Evolutionary conservation across 805 yeast species (phyloP).

Genomic region (Saccharomycopsis lassenensis): DNA sequence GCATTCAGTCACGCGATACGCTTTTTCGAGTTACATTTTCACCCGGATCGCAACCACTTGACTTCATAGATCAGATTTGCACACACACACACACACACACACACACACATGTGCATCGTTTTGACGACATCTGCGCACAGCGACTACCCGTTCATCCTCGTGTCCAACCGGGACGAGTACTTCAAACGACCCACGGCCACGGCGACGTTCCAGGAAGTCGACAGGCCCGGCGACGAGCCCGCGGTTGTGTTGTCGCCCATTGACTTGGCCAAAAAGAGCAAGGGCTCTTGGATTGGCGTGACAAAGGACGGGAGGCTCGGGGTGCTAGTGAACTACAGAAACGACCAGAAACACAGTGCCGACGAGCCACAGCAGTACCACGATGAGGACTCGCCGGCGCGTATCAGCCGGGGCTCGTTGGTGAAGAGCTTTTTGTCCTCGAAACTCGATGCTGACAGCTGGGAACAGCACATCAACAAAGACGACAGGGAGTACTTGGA

Average conservation of each 20-base stretch:
- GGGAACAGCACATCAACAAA: constrained; percentile 28
- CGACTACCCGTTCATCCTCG: constrained; percentile 60
- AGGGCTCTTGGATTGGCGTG: constrained; percentile 87
- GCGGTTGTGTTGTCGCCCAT: constrained; percentile 53
- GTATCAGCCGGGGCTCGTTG: constrained; percentile 33
- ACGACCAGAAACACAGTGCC: constrained; percentile 25
- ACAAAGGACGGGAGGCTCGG: constrained; percentile 50
- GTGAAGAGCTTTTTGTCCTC: constrained; percentile 36
- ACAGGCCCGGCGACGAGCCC: constrained; percentile 4
- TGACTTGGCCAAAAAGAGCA: constrained; percentile 61
- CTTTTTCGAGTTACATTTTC: too few relatives aligned
- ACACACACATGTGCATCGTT: constrained; percentile 76
- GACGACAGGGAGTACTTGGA: constrained; percentile 23
- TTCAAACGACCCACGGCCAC: constrained; percentile 58
- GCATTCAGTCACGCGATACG: too few relatives aligned
- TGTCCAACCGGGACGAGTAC: constrained; percentile 85
- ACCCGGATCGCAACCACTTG: too few relatives aligned
- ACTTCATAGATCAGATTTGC: neutral
- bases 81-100: neutral
- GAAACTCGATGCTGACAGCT: constrained; percentile 27
- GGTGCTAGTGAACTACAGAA: constrained; percentile 67
- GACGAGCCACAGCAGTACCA: constrained; percentile 18
- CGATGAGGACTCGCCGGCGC: neutral
- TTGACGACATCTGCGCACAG: constrained; percentile 59
- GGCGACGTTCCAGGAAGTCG: constrained; percentile 33